phyloP scores from a whole-genome alignment of 305 asterid genomes.

The Solanum hybrid region DNA sequence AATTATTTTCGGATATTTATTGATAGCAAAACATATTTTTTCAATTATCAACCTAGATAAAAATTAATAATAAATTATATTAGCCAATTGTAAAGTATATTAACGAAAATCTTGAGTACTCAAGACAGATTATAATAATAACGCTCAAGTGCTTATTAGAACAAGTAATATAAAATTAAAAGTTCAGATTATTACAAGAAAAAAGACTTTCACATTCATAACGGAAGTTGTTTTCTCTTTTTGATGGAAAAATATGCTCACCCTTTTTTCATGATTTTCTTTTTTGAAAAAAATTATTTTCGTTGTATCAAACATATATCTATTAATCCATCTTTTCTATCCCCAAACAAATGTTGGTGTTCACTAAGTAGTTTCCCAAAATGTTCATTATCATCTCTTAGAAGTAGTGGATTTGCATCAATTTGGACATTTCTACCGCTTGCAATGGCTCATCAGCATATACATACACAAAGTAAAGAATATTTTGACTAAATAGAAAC shows the following conservation, averaged over 20 bases:
- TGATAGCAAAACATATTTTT: background rate
- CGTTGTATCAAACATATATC: background rate
- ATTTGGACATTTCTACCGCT: background rate
- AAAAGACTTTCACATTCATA: too few species aligned
- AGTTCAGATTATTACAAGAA: background rate
- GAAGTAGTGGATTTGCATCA: background rate
- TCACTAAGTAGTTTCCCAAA: background rate
- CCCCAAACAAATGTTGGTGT: background rate
- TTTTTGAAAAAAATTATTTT: too few species aligned
- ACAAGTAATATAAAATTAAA: too few species aligned
- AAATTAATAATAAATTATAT: background rate
- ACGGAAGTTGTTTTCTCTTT: background rate
- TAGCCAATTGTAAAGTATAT: background rate
- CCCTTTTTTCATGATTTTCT: background rate
- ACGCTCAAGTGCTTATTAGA: background rate
- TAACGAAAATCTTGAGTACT: background rate
- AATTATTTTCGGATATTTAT: background rate
- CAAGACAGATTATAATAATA: background rate
- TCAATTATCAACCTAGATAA: background rate
- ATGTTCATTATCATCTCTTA: background rate
- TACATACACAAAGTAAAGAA: background rate
- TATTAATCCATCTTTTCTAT: background rate
- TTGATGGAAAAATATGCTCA: background rate
- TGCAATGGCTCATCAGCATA: background rate
- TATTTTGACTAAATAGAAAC: background rate